These are phyloP conservation scores for Parasitella parasitica DNA, from an alignment of 371 early-diverging fungal species.

Conservation along the genomic window DNA sequence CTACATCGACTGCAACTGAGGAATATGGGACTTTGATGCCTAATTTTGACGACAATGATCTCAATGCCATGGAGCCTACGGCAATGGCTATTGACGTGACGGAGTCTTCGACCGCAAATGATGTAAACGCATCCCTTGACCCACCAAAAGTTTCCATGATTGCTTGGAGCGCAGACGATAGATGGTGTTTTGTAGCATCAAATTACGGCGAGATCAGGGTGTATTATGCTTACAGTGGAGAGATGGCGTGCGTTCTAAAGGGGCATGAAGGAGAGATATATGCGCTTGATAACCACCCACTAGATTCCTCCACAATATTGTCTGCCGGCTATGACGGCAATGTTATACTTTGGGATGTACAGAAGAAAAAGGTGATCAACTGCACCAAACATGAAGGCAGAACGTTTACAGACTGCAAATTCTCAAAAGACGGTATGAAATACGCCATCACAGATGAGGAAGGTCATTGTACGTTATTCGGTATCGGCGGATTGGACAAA, in stretches of 20 bases:
- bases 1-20: not conserved
- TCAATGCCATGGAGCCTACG: not conserved
- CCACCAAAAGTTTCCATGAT: constrained; percentile 52
- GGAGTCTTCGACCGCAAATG: too few relatives aligned
- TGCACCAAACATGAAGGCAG: constrained; percentile 34
- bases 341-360: constrained; percentile 77
- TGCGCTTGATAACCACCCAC: constrained; percentile 77
- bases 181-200: constrained; percentile 60
- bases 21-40: constrained; percentile 22
- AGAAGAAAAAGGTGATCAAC: constrained; percentile 22
- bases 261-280: constrained; percentile 72
- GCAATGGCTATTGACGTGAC: not conserved
- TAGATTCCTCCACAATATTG: constrained; percentile 64
- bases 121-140: not conserved
- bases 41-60: not conserved
- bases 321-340: constrained; percentile 88
- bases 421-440: constrained; percentile 56
- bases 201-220: constrained; percentile 63
- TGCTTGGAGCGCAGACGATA: constrained; percentile 66
- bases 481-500: constrained; percentile 57
- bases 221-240: constrained; percentile 62
- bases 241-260: constrained; percentile 48
- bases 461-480: constrained; percentile 69
- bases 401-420: constrained; percentile 52
- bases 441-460: constrained; percentile 72